Conservation (phyloP, 1,139 yeast genomes). For the Zygotorulaspora mrakii region DNA sequence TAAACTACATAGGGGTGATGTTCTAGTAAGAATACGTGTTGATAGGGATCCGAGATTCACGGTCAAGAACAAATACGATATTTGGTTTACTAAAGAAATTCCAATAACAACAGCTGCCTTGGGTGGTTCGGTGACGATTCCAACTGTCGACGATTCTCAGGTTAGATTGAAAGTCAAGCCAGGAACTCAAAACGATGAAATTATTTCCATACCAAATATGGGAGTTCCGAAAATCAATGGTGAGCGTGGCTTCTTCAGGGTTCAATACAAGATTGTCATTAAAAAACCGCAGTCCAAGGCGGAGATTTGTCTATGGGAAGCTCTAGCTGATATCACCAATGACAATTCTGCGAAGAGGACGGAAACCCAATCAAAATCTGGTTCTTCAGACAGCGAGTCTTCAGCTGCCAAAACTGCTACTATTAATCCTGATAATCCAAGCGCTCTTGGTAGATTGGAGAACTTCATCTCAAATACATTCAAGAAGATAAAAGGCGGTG, state of each 20-base stretch:
- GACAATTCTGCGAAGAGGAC: conserved; percentile 75
- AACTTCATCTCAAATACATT: conserved; percentile 61
- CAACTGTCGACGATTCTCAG: conserved; percentile 75
- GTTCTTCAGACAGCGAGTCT: not conserved
- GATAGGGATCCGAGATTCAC: conserved; percentile 67
- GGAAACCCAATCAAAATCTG: conserved; percentile 23
- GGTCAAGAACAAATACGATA: conserved; percentile 49
- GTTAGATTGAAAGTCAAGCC: conserved; percentile 78
- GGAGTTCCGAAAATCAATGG: conserved; percentile 73
- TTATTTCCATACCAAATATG: conserved; percentile 73
- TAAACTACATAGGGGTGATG: conserved; percentile 73
- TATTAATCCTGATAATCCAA: conserved; percentile 50
- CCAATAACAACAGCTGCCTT: conserved; percentile 95
- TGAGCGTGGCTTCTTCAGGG: conserved; percentile 77
- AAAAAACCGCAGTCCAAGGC: conserved; percentile 77
- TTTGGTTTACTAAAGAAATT: conserved; percentile 61
- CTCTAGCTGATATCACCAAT: conserved; percentile 84
- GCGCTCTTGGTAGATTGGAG: conserved; percentile 58
- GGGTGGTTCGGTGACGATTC: conserved; percentile 86
- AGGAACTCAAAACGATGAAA: conserved; percentile 78
- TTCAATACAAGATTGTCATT: conserved; percentile 67
- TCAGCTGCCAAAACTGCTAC: conserved; percentile 25
- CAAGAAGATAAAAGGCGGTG: conserved; percentile 46
- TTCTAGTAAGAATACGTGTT: conserved; percentile 76
- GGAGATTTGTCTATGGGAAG: conserved; percentile 88